Conservation (phyloP, 768 basidiomycete species). For the Leccinum longicurvipes region DNA sequence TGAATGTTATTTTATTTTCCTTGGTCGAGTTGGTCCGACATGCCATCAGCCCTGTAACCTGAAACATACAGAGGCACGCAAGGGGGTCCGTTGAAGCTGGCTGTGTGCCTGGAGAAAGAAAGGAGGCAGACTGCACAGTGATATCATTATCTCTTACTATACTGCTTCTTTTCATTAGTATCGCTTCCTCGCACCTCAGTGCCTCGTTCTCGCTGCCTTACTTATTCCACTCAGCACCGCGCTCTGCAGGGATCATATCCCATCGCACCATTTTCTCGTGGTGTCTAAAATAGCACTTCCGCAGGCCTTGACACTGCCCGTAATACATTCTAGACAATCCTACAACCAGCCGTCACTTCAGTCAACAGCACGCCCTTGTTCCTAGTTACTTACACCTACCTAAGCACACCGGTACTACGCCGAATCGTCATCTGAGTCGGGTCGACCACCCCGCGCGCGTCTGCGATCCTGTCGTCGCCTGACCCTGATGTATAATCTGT, state of each 20-base stretch:
- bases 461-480: not conserved
- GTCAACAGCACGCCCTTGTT: not conserved
- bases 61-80: slow-evolving; percentile 2
- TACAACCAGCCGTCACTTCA: not conserved
- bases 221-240: not conserved
- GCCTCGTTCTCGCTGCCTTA: not conserved
- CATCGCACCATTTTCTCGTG: not conserved
- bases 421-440: not conserved
- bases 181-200: slow-evolving; percentile 5
- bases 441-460: not conserved
- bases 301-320: slow-evolving; percentile 6
- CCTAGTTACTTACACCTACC: not conserved
- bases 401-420: not conserved
- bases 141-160: slow-evolving; percentile 2
- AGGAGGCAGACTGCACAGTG: not conserved
- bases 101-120: slow-evolving; percentile 8
- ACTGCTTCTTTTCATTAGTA: slow-evolving; percentile 3
- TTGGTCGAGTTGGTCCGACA: not conserved
- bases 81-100: not conserved
- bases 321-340: not conserved
- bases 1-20: not conserved
- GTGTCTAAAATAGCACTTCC: not conserved
- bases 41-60: slow-evolving; percentile 8
- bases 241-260: slow-evolving; percentile 14
- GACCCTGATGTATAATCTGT: slow-evolving; percentile 8